A percentile compares a stretch with the other conserved stretches of the same genome.
These are phyloP conservation scores for Ogataea allantospora DNA, from an alignment of 805 yeast genomes.

Conservation along the genomic window DNA sequence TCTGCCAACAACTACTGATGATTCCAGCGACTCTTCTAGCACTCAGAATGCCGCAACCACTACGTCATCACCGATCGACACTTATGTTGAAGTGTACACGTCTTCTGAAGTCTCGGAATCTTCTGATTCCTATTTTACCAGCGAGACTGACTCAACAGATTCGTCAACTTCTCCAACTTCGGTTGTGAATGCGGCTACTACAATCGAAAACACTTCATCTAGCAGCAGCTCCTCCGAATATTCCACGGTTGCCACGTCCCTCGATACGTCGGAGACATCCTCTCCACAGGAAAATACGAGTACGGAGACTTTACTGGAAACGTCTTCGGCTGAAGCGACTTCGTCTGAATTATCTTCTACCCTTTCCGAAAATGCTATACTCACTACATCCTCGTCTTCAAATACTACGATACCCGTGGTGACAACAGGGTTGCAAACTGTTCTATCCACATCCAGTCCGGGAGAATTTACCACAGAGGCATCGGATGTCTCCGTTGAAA, in stretches of 20 bases:
- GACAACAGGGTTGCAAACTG: neutral
- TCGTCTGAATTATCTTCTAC: neutral
- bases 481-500: too few species aligned
- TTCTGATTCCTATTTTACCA: too few species aligned
- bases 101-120: too few species aligned
- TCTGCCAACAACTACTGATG: too few species aligned
- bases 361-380: neutral
- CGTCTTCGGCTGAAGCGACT: neutral
- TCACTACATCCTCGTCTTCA: neutral
- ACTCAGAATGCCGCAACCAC: constrained; percentile 1
- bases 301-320: neutral
- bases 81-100: too few species aligned
- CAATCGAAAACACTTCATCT: constrained; percentile 10
- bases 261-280: neutral
- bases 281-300: neutral
- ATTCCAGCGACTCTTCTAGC: neutral
- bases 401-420: neutral
- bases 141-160: too few species aligned
- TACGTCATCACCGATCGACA: neutral
- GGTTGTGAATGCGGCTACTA: constrained; percentile 15
- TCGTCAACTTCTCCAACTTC: neutral
- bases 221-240: neutral
- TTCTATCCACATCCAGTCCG: neutral
- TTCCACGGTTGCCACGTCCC: too few species aligned
- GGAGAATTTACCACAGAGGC: neutral